phyloP scores from a whole-genome alignment of 148 eudicot genomes.

The Rhododendron mucronatum region DNA sequence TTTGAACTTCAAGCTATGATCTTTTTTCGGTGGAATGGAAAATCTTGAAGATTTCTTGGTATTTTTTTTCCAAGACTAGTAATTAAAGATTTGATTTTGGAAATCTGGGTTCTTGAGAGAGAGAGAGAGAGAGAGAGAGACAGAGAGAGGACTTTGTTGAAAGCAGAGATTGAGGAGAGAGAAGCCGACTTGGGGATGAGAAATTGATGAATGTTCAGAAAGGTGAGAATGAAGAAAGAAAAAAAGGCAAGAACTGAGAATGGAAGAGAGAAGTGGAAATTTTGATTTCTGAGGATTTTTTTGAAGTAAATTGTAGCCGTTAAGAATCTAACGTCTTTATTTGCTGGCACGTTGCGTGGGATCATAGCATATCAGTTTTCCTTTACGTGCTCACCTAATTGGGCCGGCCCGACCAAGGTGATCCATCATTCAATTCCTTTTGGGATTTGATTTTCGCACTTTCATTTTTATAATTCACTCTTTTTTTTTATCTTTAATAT shows the following conservation, averaged over 20 bases:
- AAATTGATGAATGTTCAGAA: background rate
- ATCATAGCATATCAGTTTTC: background rate
- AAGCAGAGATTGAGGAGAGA: background rate
- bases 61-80: background rate
- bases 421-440: no score
- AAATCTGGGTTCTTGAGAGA: background rate
- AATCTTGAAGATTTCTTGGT: background rate
- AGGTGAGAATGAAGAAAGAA: background rate
- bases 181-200: conserved; percentile 2
- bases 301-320: conserved; percentile 16
- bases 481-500: no score
- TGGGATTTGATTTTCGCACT: no score
- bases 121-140: background rate
- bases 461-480: no score
- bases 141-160: background rate
- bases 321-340: conserved; percentile 11
- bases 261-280: background rate
- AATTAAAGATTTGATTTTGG: background rate
- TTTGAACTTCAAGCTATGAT: background rate
- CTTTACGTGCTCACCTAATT: background rate
- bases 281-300: background rate
- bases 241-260: background rate
- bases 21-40: background rate
- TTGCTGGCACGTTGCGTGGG: background rate
- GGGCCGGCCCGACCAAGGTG: background rate